Percentiles rank a stretch among this genome's conserved stretches.
phyloP scores from a whole-genome alignment of 768 basidiomycete genomes.

The Chalciporus chontae region DNA sequence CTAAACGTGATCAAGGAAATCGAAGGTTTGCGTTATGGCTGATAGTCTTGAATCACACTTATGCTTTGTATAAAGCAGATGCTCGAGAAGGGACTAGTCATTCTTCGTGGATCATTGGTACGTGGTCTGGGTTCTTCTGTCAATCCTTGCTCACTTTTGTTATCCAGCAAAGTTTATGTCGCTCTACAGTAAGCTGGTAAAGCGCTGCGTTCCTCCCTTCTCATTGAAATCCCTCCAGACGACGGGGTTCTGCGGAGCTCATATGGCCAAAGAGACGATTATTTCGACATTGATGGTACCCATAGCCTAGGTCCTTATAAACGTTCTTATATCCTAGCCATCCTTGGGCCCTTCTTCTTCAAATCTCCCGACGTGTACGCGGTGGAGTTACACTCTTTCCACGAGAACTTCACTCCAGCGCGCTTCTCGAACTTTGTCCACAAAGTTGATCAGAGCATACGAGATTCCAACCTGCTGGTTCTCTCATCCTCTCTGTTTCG shows the following conservation, averaged over 20 bases:
- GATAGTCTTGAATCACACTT: not conserved
- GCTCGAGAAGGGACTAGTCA: constrained; percentile 6
- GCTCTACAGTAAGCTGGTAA: constrained; percentile 23
- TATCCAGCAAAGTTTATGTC: constrained; percentile 28
- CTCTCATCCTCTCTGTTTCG: not conserved
- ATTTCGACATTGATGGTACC: constrained; percentile 29
- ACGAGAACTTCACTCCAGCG: constrained; percentile 22
- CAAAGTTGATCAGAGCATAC: constrained; percentile 31
- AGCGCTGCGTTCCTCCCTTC: not conserved
- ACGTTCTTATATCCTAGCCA: constrained; percentile 16
- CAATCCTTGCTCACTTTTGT: constrained; percentile 2
- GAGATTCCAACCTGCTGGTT: constrained; percentile 31
- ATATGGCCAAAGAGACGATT: constrained; percentile 31
- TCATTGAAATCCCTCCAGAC: constrained; percentile 12
- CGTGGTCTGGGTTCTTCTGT: not conserved
- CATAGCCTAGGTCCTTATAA: constrained; percentile 13
- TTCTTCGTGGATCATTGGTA: constrained; percentile 28
- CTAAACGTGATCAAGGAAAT: constrained; percentile 28
- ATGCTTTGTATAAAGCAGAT: constrained; percentile 7
- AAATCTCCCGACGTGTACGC: constrained; percentile 28
- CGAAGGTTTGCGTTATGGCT: constrained; percentile 11
- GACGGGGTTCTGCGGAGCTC: constrained; percentile 27
- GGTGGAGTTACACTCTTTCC: constrained; percentile 26
- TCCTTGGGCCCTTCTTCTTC: constrained; percentile 23
- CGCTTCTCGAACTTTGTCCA: constrained; percentile 29